A percentile compares a stretch with the other conserved stretches of the same genome.
Conservation (phyloP, 2,329 filamentous ascomycete genomes). For the Geosmithia morbida region DNA sequence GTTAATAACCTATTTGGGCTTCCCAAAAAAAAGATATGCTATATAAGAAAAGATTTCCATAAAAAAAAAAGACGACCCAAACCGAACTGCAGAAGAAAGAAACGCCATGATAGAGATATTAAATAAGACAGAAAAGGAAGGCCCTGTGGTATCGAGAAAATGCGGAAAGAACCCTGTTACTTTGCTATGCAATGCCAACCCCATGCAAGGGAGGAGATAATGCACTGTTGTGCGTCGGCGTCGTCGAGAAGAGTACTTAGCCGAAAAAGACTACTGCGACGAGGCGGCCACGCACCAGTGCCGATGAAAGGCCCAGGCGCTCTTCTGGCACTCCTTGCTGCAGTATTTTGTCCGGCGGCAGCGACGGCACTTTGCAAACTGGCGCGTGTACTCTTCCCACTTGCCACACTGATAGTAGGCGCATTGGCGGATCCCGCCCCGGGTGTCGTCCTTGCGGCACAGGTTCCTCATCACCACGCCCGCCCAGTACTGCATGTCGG, state of each 20-base stretch:
- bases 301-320: slow-evolving; percentile 93
- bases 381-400: slow-evolving; percentile 92
- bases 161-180: slow-evolving; percentile 25
- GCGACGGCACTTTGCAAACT: slow-evolving; percentile 94
- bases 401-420: slow-evolving; percentile 97
- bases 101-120: not conserved
- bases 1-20: too few species aligned
- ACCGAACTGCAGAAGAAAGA: not conserved
- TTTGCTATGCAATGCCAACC: slow-evolving; percentile 20
- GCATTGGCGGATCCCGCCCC: slow-evolving; percentile 90
- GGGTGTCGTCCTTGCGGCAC: slow-evolving; percentile 91
- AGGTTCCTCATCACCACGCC: slow-evolving; percentile 98
- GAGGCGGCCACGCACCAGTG: slow-evolving; percentile 87
- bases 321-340: slow-evolving; percentile 99
- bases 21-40: too few species aligned
- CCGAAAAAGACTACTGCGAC: slow-evolving; percentile 10
- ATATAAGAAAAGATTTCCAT: not conserved
- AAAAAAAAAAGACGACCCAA: slow-evolving; percentile 1
- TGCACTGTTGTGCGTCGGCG: too few species aligned
- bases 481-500: slow-evolving; percentile 99
- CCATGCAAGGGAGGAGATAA: not conserved
- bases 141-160: slow-evolving; percentile 28
- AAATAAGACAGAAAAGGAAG: not conserved
- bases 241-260: too few species aligned
- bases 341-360: slow-evolving; percentile 97